Evolutionary conservation across 805 yeast species (phyloP).

Genomic region (Candida fluviatilis): DNA sequence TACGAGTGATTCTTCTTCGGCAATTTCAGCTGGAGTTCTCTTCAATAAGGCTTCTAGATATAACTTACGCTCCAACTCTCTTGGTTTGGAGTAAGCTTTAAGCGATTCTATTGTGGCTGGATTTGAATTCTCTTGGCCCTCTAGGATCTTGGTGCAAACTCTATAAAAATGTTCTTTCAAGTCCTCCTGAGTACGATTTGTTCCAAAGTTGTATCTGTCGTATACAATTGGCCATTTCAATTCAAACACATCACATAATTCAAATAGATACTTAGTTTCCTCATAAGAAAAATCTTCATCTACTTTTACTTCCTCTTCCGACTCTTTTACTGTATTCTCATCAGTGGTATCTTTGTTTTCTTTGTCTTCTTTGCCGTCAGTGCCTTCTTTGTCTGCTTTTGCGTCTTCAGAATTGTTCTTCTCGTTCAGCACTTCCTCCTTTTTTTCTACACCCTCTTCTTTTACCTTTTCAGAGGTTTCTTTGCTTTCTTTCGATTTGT

Average conservation of each 20-base stretch:
- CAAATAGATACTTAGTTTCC: slow-evolving; percentile 79
- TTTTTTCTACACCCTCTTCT: slow-evolving; percentile 8
- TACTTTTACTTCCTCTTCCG: slow-evolving; percentile 8
- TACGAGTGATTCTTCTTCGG: slow-evolving; percentile 93
- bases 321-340: slow-evolving; percentile 14
- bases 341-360: slow-evolving; percentile 24
- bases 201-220: slow-evolving; percentile 47
- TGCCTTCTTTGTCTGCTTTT: slow-evolving; percentile 5
- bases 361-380: slow-evolving; percentile 16
- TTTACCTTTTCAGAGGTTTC: slow-evolving; percentile 5
- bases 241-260: slow-evolving; percentile 57
- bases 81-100: slow-evolving; percentile 58
- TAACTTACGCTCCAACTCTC: slow-evolving; percentile 75
- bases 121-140: slow-evolving; percentile 35
- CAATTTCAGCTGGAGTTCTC: slow-evolving; percentile 93
- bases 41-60: slow-evolving; percentile 73
- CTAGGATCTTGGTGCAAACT: slow-evolving; percentile 54
- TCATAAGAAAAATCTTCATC: slow-evolving; percentile 47
- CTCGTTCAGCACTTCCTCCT: slow-evolving; percentile 8
- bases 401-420: slow-evolving; percentile 13
- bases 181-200: slow-evolving; percentile 61
- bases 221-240: slow-evolving; percentile 64
- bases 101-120: slow-evolving; percentile 56
- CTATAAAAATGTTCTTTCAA: slow-evolving; percentile 76
- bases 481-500: no score